Base-by-base conservation (phyloP, 2,329 filamentous ascomycete species). In the Penicillium sp. region DNA sequence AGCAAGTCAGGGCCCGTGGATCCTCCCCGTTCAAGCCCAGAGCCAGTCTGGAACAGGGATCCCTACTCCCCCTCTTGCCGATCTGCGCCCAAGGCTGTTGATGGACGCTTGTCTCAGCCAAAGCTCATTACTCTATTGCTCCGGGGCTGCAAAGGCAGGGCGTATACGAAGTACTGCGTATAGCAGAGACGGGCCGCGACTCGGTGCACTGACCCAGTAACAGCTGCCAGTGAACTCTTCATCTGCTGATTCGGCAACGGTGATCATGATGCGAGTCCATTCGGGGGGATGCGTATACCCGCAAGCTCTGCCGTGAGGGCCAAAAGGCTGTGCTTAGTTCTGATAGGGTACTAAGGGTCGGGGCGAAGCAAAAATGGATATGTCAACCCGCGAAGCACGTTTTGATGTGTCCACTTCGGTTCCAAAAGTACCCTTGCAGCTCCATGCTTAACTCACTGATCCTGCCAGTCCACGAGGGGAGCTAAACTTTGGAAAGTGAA, bases 111-210 rank as follows among this genome's bases (percentile, higher is more conserved):
- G 49, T 41, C 54, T 52, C 48, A 41, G 29, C 10, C 16, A 22
- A 16, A 18, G 40, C 39, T 20, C 23, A 20, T 41, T 35, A 51
- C 6, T 50, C 20, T 50, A 58, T 46, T 50, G 51, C 54, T 54
- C 51, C 40, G 26, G 36, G 39, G 28, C 32, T 42, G 35, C 42
- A 51, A 47, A 45, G 56, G 49, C 16, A 56, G 56, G 56, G 49
- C 54, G 42, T 58, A 54, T 55, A 58, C 57, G 40, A 27, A 27
- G 56, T 55, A 58, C 57, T 37, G 27, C 31, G 45, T 44, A n/a
- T n/a, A n/a, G 41, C 45, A 48, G 42, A 47, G 43, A 46, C 48
- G 40, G 48, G 46, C 46, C 49, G 40, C 40, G 50, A 52, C 49
- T 16, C 31, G 31, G 31, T 34, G 31, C 31, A 34, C 31, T 34